phyloP scores from a whole-genome alignment of 1,284 basidiomycete genomes.

The Wallemia mellicola region DNA sequence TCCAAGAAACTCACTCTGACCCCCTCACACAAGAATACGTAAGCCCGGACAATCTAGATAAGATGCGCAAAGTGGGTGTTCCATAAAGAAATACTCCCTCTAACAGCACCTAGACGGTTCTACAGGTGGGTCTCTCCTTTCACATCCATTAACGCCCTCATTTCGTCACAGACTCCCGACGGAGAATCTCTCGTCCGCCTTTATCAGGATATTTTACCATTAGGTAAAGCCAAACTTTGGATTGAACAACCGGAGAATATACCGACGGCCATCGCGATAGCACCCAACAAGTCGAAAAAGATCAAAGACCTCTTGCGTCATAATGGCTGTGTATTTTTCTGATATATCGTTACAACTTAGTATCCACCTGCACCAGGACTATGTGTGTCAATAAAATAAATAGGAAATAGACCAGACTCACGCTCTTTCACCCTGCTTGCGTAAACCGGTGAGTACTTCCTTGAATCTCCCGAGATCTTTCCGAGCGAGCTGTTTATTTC shows the following conservation, averaged over 20 bases:
- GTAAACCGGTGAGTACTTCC: background rate
- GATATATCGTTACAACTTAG: background rate
- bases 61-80: background rate
- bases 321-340: background rate
- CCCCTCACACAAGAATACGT: background rate
- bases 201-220: background rate
- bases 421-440: background rate
- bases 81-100: too few species aligned
- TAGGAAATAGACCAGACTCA: too few species aligned
- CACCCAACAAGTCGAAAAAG: constrained; percentile 21
- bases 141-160: background rate
- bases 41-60: background rate
- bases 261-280: constrained; percentile 25
- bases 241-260: constrained; percentile 25
- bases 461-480: background rate
- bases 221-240: constrained; percentile 19
- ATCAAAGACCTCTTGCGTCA: background rate
- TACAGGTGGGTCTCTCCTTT: background rate
- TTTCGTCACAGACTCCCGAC: background rate
- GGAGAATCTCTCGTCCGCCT: background rate
- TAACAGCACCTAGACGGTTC: too few species aligned
- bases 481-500: background rate
- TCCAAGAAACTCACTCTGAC: background rate
- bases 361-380: background rate
- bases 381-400: too few species aligned